phyloP scores from a whole-genome alignment of 1,284 basidiomycete genomes.

The Pisolithus thermaeus region DNA sequence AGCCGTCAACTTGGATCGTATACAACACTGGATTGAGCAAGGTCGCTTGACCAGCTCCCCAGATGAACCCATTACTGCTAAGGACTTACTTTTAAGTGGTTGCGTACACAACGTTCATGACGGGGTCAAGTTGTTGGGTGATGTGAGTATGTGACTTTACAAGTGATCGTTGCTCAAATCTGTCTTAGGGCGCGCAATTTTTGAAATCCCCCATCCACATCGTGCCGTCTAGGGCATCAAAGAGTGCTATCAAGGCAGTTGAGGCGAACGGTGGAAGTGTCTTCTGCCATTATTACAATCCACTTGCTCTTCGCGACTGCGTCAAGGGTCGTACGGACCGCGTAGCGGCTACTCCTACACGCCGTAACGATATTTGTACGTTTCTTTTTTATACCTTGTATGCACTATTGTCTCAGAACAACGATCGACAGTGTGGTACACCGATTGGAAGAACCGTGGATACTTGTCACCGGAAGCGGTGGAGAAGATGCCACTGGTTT shows the following conservation, averaged over 20 bases:
- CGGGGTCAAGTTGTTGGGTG: slow-evolving; percentile 88
- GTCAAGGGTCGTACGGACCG: slow-evolving; percentile 68
- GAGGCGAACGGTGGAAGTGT: slow-evolving; percentile 81
- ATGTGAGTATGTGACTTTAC: slow-evolving; percentile 42
- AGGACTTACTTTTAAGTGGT: slow-evolving; percentile 78
- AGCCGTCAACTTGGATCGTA: slow-evolving; percentile 80
- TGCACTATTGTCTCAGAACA: neutral
- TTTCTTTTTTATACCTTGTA: neutral
- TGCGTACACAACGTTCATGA: slow-evolving; percentile 86
- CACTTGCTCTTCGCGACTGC: slow-evolving; percentile 76
- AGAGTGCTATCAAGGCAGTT: slow-evolving; percentile 81
- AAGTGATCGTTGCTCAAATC: slow-evolving; percentile 2
- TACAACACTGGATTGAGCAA: slow-evolving; percentile 89
- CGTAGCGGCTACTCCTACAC: slow-evolving; percentile 72
- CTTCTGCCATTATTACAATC: slow-evolving; percentile 91
- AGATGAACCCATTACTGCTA: slow-evolving; percentile 83
- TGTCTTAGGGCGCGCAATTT: slow-evolving; percentile 54
- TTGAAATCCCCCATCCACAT: slow-evolving; percentile 78
- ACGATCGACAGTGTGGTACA: slow-evolving; percentile 61
- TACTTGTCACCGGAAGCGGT: slow-evolving; percentile 62
- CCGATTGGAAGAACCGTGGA: slow-evolving; percentile 66
- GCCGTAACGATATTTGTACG: slow-evolving; percentile 80
- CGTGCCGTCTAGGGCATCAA: slow-evolving; percentile 80
- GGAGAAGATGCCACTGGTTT: slow-evolving; percentile 52
- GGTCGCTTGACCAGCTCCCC: slow-evolving; percentile 78